Evolutionary conservation across 2,329 filamentous ascomycete species (phyloP), one percentile per base, ranked within the genome.

Genomic region (Alternaria arbusti): DNA sequence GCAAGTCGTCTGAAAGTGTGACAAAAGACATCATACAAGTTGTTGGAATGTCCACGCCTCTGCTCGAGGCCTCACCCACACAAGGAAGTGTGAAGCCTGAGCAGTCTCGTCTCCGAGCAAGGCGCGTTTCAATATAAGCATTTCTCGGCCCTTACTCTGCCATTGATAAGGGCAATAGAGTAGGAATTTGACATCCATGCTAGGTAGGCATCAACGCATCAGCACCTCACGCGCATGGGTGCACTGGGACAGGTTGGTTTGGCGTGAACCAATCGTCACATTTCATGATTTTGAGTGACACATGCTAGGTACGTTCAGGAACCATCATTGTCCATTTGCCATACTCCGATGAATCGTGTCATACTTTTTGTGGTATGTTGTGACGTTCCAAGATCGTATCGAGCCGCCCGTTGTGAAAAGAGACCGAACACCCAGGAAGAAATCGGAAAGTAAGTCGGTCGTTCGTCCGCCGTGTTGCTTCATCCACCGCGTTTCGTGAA

Each of bases 161-260:
- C 92, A 97, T 81, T 90, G 83, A 55, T 61, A 71, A 80, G 82
- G 81, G 90, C 89, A 90, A 88, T 57, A 62, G 88, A 86, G 91
- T 95, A 96, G 94, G 89, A 97, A 97, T 97, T 97, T 97, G 94
- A 97, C 94, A 97, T 97, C 93, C 91, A 93, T 97, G 94, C 94
- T 96, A 76, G 40, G 30, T 47, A 54, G 59, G 17, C 43, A 47
- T 36, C 45, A 20, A 30, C 44, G 44, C 20, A 52, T 28, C 40
- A 46, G 36, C 50, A 51, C 54, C 54, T 56, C 40, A 56, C 54
- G 40, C 25, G 40, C 50, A 28, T 40, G 30, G 28, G 47, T 58
- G 55, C 59, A 25, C 46, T 47, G 43, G 58, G 28, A 57, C 58
- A 51, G 40, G 32, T 46, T 61, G 58, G 47, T 62, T 69, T 75